Evolutionary conservation across 805 yeast genomes (phyloP), one percentile per base, ranked within the genome.

Genomic region (Saturnispora bothae): DNA sequence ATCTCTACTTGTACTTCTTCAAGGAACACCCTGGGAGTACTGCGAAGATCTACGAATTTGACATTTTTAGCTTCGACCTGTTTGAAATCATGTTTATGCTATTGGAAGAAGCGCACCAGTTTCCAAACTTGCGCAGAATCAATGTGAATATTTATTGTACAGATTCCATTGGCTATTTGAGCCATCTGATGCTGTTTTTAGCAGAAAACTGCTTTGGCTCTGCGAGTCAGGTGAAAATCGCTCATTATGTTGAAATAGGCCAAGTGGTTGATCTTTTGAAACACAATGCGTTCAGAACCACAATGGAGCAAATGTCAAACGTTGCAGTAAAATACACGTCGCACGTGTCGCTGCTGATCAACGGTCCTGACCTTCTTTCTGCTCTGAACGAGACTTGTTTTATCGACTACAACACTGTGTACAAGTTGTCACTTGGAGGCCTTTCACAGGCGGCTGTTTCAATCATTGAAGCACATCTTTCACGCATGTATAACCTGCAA

Each of bases 1-100:
- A 31, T 25, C 25, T 17, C 4, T 25, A 37, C 31, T 15, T 32
- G 9, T 31, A 25, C 17, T 31, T 37, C n/a, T 37, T 37, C 16
- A 17, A 27, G 7, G 32, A 26, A 10, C 31, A 37, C 29, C 18
- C 29, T 8, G 15, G 19, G 3, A 22, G 34, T n/a, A 7, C 13
- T 10, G 9, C 3, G 9, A 37, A 31, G 8, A 27, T 37, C 16
- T 3, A 23, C 25, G 35, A 37, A 15, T 9, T 37, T 5, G 15
- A 23, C 8, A 13, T 37, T 8, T 9, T 8, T 17, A 20, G 18
- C 7, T 7, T 14, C 13, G 28, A 31, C 10, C 7, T 31, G 9
- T 20, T 37, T 19, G 40, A 37, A 8, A 28, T 19, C 6, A 14
- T 37, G 7, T 5, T 16, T 6, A 7, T 31, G 17, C 19, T 37